A percentile compares a stretch with the other conserved stretches of the same genome.
Conservation (phyloP, 2,329 filamentous ascomycete genomes). For the Didymella lethalis region DNA sequence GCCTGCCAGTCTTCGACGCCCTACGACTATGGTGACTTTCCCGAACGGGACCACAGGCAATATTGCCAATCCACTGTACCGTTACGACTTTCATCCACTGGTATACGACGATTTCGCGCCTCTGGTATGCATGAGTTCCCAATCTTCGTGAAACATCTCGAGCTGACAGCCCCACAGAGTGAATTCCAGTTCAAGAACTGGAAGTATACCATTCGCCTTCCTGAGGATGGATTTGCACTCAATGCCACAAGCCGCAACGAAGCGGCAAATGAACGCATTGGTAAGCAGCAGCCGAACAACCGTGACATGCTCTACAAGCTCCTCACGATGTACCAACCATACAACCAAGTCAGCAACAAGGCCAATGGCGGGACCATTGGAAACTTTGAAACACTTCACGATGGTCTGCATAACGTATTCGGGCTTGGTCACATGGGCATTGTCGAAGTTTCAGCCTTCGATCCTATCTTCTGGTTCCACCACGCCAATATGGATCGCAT, state of each 20-base stretch:
- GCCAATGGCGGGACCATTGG: conserved; percentile 44
- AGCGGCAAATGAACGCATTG: conserved; percentile 35
- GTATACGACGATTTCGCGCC: conserved; percentile 38
- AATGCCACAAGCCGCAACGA: conserved; percentile 43
- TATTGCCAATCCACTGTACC: conserved; percentile 40
- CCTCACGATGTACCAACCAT: conserved; percentile 43
- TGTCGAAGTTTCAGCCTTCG: conserved; percentile 42
- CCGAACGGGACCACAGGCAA: conserved; percentile 38
- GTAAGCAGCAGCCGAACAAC: conserved; percentile 41
- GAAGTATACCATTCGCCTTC: conserved; percentile 43
- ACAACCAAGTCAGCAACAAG: conserved; percentile 44
- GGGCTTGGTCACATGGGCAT: conserved; percentile 55
- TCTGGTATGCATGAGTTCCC: conserved; percentile 28
- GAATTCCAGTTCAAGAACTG: conserved; percentile 45
- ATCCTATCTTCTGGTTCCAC: conserved; percentile 47
- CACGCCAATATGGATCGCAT: conserved; percentile 28
- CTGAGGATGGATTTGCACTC: conserved; percentile 31
- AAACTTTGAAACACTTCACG: conserved; percentile 44
- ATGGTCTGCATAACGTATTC: conserved; percentile 43
- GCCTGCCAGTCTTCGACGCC: conserved; percentile 33
- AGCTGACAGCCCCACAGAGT: conserved; percentile 21
- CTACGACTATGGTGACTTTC: conserved; percentile 32
- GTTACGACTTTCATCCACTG: conserved; percentile 45
- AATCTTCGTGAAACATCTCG: too few relatives aligned
- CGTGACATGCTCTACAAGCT: conserved; percentile 46